Conservation (phyloP, 2,329 filamentous ascomycete species). For the Epichloe sibirici region DNA sequence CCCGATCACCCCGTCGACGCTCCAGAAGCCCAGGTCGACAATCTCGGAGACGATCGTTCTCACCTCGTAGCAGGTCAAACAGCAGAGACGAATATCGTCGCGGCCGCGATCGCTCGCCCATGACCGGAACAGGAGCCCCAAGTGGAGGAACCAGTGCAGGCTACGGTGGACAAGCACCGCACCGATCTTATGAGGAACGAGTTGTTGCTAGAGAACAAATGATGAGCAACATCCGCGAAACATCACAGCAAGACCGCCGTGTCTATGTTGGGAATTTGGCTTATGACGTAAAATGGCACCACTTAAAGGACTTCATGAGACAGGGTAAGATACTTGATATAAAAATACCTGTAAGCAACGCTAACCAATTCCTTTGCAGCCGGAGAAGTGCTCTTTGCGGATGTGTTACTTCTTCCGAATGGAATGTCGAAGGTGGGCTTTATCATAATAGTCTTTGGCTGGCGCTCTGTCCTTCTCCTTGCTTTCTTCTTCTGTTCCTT, state of each 20-base stretch:
- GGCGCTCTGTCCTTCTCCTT: constrained; percentile 38
- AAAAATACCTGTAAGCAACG: constrained; percentile 14
- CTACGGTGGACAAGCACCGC: constrained; percentile 47
- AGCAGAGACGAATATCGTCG: constrained; percentile 69
- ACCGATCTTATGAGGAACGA: constrained; percentile 76
- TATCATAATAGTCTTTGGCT: constrained; percentile 74
- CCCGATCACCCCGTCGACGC: constrained; percentile 66
- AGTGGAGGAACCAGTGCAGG: constrained; percentile 58
- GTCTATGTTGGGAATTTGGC: constrained; percentile 99
- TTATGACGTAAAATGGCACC: constrained; percentile 99
- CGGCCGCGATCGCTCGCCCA: constrained; percentile 68
- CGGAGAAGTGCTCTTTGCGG: constrained; percentile 98
- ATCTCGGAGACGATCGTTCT: constrained; percentile 63
- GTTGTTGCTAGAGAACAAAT: constrained; percentile 78
- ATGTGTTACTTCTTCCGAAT: constrained; percentile 98
- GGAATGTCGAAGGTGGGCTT: constrained; percentile 99
- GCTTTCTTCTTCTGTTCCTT: constrained; percentile 37
- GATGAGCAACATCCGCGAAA: constrained; percentile 89
- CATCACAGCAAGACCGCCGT: constrained; percentile 94
- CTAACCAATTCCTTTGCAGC: constrained; percentile 46
- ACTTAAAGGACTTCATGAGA: constrained; percentile 99
- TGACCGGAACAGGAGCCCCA: constrained; percentile 60
- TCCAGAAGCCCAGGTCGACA: constrained; percentile 70
- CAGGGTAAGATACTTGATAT: constrained; percentile 59
- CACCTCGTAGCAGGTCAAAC: constrained; percentile 61